Percentiles rank a stretch among this genome's conserved stretches.
Conservation (phyloP, 176 grass and related monocot genomes). For the Aegilops tauschii region DNA sequence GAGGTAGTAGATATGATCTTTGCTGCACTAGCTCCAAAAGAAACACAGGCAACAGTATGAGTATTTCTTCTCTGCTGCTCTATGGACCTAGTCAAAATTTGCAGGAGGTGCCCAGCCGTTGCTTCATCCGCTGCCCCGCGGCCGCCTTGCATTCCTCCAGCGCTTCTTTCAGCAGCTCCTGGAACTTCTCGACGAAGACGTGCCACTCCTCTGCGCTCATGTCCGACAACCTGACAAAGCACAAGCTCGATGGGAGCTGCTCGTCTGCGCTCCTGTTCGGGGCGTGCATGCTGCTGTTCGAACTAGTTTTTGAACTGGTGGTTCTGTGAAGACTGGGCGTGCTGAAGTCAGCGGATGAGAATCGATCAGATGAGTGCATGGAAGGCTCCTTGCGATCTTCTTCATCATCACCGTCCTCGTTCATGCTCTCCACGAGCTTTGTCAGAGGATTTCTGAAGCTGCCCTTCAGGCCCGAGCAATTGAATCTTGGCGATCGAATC, state of each 20-base stretch:
- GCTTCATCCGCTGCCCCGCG: conserved; percentile 49
- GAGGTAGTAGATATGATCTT: not conserved
- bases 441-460: conserved; percentile 54
- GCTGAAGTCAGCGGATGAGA: conserved; percentile 8
- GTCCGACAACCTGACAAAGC: conserved; percentile 60
- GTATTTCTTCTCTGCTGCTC: conserved; percentile 12
- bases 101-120: conserved; percentile 65
- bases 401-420: conserved; percentile 48
- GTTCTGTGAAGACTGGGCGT: conserved; percentile 23
- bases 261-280: conserved; percentile 56
- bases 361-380: not conserved
- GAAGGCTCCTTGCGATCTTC: conserved; percentile 25
- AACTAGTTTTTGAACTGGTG: conserved; percentile 26
- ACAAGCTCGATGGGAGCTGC: conserved; percentile 52
- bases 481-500: conserved; percentile 40
- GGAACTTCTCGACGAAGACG: conserved; percentile 50
- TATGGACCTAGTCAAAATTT: conserved; percentile 69
- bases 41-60: conserved; percentile 18
- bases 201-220: conserved; percentile 61
- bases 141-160: conserved; percentile 23
- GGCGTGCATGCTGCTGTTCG: conserved; percentile 19
- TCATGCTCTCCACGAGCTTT: conserved; percentile 44
- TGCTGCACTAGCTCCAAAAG: conserved; percentile 21
- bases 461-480: conserved; percentile 29
- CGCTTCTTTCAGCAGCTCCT: conserved; percentile 51